phyloP scores from a whole-genome alignment of 2,329 filamentous ascomycete species.

The Alternaria sp. region DNA sequence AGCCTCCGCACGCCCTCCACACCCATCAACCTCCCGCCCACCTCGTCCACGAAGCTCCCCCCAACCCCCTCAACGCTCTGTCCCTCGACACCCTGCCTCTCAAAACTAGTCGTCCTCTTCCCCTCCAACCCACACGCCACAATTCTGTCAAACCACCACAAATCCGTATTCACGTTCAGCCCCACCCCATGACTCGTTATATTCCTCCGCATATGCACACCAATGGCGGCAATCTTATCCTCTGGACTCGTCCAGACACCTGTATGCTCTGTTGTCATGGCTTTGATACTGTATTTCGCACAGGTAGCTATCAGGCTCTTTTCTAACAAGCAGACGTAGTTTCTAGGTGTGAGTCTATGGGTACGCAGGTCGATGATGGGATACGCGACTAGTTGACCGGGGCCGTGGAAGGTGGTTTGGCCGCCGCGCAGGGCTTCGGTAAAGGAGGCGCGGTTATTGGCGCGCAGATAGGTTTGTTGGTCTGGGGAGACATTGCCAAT shows the following conservation, averaged over 20 bases:
- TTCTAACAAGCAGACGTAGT: constrained; percentile 81
- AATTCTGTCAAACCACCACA: constrained; percentile 73
- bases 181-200: constrained; percentile 85
- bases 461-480: constrained; percentile 53
- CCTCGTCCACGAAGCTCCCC: constrained; percentile 49
- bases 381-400: constrained; percentile 91
- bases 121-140: constrained; percentile 88
- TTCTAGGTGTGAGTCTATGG: constrained; percentile 71
- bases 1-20: constrained; percentile 29
- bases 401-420: constrained; percentile 93
- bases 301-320: constrained; percentile 74
- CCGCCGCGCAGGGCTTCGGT: constrained; percentile 80
- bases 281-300: constrained; percentile 63
- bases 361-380: constrained; percentile 82
- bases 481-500: constrained; percentile 53
- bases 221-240: constrained; percentile 84
- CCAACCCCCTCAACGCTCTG: constrained; percentile 49
- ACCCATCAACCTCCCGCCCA: constrained; percentile 39
- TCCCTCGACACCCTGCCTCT: constrained; percentile 56
- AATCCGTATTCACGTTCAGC: constrained; percentile 73
- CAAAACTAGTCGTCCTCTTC: constrained; percentile 77
- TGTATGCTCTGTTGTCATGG: constrained; percentile 73
- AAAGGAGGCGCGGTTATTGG: constrained; percentile 63
- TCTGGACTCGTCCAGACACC: constrained; percentile 72
- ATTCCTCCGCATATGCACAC: constrained; percentile 86